A percentile compares a stretch with the other conserved stretches of the same genome.
These are phyloP conservation scores for Geotrichum europaeum DNA, from an alignment of 1,139 yeast genomes.

Conservation along the genomic window DNA sequence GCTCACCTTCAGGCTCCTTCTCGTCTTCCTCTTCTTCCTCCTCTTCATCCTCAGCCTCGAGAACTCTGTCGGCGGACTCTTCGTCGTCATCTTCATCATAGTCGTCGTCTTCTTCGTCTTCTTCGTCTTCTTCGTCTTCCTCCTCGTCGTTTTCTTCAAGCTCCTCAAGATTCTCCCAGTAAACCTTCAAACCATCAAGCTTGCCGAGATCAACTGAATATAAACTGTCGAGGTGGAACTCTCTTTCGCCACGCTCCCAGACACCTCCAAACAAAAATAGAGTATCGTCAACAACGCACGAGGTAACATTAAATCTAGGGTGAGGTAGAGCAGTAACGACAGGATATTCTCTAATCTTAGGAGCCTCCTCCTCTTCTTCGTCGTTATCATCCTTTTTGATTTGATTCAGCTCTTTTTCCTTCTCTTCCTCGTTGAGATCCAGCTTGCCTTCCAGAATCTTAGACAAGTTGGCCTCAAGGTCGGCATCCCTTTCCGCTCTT, in stretches of 20 bases:
- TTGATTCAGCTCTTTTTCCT: slow-evolving; percentile 39
- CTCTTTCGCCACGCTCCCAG: slow-evolving; percentile 83
- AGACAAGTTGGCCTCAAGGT: slow-evolving; percentile 73
- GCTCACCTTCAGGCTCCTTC: slow-evolving; percentile 51
- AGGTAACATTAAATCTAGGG: slow-evolving; percentile 78
- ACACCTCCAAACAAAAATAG: slow-evolving; percentile 88
- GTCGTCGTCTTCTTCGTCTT: slow-evolving; percentile 57
- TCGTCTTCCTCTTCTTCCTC: slow-evolving; percentile 56
- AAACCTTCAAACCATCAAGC: slow-evolving; percentile 79
- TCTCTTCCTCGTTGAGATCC: slow-evolving; percentile 52
- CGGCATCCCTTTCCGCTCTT: slow-evolving; percentile 57
- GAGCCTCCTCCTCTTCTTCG: slow-evolving; percentile 36
- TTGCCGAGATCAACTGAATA: slow-evolving; percentile 81
- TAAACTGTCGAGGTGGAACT: slow-evolving; percentile 75
- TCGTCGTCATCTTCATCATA: slow-evolving; percentile 50
- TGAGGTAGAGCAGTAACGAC: slow-evolving; percentile 65
- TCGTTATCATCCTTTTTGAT: slow-evolving; percentile 37
- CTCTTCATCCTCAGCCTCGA: slow-evolving; percentile 52
- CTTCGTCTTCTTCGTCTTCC: slow-evolving; percentile 53
- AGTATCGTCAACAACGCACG: slow-evolving; percentile 79
- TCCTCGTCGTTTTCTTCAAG: slow-evolving; percentile 51
- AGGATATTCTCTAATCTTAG: slow-evolving; percentile 47
- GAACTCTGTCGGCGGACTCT: slow-evolving; percentile 45
- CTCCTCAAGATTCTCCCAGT: slow-evolving; percentile 79
- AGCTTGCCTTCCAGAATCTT: slow-evolving; percentile 63